Conservation (phyloP, 441 rosid species). For the Rhodomyrtus psidioides region DNA sequence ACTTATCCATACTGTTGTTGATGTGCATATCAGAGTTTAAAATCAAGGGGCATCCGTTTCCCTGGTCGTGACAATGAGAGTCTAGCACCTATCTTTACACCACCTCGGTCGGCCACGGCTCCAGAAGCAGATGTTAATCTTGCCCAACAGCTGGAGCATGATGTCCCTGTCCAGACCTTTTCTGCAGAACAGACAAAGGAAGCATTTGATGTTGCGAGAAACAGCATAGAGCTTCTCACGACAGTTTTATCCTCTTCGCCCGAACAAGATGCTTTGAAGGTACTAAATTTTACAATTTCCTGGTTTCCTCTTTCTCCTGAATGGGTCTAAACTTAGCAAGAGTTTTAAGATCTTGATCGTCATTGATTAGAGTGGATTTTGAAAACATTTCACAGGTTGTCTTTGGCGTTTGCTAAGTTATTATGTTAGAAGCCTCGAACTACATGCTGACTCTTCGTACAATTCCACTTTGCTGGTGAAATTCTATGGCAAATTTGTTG, state of each 20-base stretch:
- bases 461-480: not conserved
- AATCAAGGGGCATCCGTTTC: slow-evolving; percentile 82
- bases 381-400: not conserved
- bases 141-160: slow-evolving; percentile 45
- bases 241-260: slow-evolving; percentile 55
- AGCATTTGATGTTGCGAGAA: slow-evolving; percentile 46
- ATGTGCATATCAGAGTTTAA: slow-evolving; percentile 48
- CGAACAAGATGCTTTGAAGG: slow-evolving; percentile 49
- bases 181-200: slow-evolving; percentile 59
- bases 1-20: not conserved
- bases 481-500: not conserved
- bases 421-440: not conserved
- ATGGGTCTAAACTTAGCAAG: not conserved
- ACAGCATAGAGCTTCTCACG: slow-evolving; percentile 74
- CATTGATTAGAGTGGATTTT: not conserved
- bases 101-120: slow-evolving; percentile 65
- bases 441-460: not conserved
- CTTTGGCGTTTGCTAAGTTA: not conserved
- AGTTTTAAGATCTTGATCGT: not conserved
- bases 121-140: slow-evolving; percentile 45
- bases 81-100: slow-evolving; percentile 91
- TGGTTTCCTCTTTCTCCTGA: not conserved
- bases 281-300: slow-evolving; percentile 6
- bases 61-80: slow-evolving; percentile 97
- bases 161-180: slow-evolving; percentile 41